Base-by-base conservation (phyloP, 306 rosid genomes). In the Hylodesmum podocarpum region DNA sequence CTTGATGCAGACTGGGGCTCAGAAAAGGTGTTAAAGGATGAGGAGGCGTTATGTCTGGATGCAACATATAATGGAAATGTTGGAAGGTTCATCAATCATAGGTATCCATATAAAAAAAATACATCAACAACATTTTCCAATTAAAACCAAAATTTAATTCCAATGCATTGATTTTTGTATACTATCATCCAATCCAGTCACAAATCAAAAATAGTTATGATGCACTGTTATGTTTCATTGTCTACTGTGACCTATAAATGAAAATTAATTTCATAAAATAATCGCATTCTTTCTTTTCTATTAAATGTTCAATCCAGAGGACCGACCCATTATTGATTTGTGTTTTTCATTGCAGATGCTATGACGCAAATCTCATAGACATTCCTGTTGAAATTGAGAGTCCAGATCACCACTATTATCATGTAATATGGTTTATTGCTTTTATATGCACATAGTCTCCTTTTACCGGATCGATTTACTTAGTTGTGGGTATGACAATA, bases 1-100 rank as follows among this genome's bases (percentile, higher is more conserved):
- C 89, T 92, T 43, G 97, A 92, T 82, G 97, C 89, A 40, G 97
- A 92, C 33, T 92, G 97, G 97, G 91, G 90, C 9, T 87, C 96
- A 6, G 96, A 92, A 80, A 67, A 73, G 61, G 62, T 76, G 63
- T 72, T 92, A 44, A 78, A 55, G 75, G 97, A 92, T 79, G 96
- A 92, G 46, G 94, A 92, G 49, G 93, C 96, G 8, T 90, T 92
- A 27, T 92, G 97, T 76, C 80, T 92, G 82, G 96, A 92, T 86
- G 97, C 92, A 36, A 92, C 97, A 22, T 72, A 37, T 72, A 55
- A 86, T 67, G 97, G 96, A 73, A 92, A 92, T 61, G 94, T 88
- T 81, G 94, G 92, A 39, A 87, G 97, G 68, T 88, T 92, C 76
- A 92, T 92, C 80, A 92, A 92, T 84, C 97, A 90, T 78, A 84